phyloP scores from a whole-genome alignment of 805 yeast species.

The Nakazawaea anatomiae region DNA sequence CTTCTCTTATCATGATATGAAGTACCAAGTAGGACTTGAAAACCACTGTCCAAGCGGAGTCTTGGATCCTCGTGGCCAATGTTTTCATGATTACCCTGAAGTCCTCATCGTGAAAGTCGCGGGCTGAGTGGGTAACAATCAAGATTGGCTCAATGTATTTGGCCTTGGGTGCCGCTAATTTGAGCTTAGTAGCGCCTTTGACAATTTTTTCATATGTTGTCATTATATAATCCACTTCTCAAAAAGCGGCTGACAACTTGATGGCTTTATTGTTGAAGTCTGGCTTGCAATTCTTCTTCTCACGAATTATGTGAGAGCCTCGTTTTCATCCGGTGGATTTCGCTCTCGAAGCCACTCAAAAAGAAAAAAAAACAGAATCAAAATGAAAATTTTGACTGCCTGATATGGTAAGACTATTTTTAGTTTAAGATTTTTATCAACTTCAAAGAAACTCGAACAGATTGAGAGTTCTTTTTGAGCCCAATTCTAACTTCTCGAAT shows the following conservation, averaged over 20 bases:
- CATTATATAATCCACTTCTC: constrained; percentile 25
- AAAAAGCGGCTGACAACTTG: too few relatives aligned
- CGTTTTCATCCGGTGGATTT: neutral
- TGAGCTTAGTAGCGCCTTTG: constrained; percentile 71
- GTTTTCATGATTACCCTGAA: constrained; percentile 66
- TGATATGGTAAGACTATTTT: neutral
- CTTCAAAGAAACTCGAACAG: neutral
- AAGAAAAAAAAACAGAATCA: neutral
- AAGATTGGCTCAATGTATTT: constrained; percentile 93
- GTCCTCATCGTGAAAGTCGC: constrained; percentile 42
- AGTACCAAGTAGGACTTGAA: constrained; percentile 79
- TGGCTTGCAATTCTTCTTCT: too few relatives aligned
- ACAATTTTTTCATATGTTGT: constrained; percentile 70
- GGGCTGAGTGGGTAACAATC: constrained; percentile 44
- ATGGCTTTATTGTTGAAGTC: too few relatives aligned
- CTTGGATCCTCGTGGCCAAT: constrained; percentile 57
- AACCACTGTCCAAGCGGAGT: constrained; percentile 86
- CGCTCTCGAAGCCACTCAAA: constrained; percentile 1
- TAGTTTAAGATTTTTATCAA: neutral
- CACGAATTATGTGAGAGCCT: neutral
- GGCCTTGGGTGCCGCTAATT: constrained; percentile 95
- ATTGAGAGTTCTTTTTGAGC: too few relatives aligned
- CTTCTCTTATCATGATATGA: constrained; percentile 91
- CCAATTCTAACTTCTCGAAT: too few relatives aligned
- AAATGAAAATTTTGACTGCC: neutral